These are phyloP conservation scores for Monosporascus sp. DNA, from an alignment of 2,329 filamentous ascomycete genomes.

Conservation along the genomic window DNA sequence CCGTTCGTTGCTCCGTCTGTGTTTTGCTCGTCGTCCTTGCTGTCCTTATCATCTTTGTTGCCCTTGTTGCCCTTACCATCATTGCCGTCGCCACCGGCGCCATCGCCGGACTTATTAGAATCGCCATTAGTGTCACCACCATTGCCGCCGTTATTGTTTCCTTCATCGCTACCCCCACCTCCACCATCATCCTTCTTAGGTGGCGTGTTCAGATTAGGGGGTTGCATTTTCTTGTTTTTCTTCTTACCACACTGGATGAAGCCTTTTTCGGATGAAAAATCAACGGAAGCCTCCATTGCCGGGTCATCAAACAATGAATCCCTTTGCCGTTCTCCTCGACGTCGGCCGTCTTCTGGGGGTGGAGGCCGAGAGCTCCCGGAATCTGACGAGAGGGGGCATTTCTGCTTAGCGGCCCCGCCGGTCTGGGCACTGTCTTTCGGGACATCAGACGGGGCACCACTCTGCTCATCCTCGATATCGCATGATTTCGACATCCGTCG, in stretches of 20 bases:
- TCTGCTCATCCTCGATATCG: slow-evolving; percentile 9
- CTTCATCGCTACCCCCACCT: slow-evolving; percentile 24
- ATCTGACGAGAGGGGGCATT: slow-evolving; percentile 19
- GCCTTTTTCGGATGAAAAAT: slow-evolving; percentile 52
- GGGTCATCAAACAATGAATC: slow-evolving; percentile 40
- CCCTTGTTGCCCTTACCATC: slow-evolving; percentile 29
- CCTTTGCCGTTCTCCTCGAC: slow-evolving; percentile 22
- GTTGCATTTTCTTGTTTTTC: slow-evolving; percentile 30
- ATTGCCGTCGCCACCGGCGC: slow-evolving; percentile 31
- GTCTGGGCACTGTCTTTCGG: slow-evolving; percentile 15
- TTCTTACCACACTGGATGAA: slow-evolving; percentile 52
- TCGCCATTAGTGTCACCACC: slow-evolving; percentile 30
- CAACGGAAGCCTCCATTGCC: slow-evolving; percentile 42
- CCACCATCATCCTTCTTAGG: slow-evolving; percentile 33
- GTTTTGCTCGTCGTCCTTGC: slow-evolving; percentile 29
- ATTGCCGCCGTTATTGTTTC: slow-evolving; percentile 18
- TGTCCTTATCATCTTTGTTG: slow-evolving; percentile 19
- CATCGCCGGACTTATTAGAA: slow-evolving; percentile 23
- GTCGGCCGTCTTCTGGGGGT: slow-evolving; percentile 14
- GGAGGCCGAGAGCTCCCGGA: slow-evolving; percentile 17
- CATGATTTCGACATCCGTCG: slow-evolving; percentile 14
- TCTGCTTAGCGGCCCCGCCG: slow-evolving; percentile 20
- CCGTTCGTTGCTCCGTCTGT: slow-evolving; percentile 35
- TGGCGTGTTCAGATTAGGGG: slow-evolving; percentile 18
- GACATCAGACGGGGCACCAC: slow-evolving; percentile 6